Evolutionary conservation across 140 eudicot species (phyloP).

Genomic region (Flaveria floridana): DNA sequence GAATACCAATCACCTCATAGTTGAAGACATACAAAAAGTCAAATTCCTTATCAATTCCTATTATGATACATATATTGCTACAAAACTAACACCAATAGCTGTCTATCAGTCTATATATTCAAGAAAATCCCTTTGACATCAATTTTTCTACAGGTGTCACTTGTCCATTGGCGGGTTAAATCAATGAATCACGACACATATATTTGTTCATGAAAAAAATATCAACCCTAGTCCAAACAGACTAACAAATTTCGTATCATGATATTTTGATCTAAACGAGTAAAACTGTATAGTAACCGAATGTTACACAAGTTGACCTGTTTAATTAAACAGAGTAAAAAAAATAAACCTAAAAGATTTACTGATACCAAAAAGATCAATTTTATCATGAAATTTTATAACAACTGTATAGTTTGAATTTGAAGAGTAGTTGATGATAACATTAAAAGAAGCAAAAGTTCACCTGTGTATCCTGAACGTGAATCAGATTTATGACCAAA

Average conservation of each 20-base stretch:
- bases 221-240: neutral
- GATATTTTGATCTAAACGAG: no score
- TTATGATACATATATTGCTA: no score
- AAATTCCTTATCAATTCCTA: neutral
- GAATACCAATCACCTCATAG: neutral
- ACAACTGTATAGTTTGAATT: no score
- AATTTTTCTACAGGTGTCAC: neutral
- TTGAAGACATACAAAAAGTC: constrained; percentile 3
- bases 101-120: neutral
- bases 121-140: neutral
- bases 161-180: neutral
- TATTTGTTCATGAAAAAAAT: neutral
- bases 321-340: no score
- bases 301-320: neutral
- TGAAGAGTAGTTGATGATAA: neutral
- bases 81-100: neutral
- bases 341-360: no score
- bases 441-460: neutral
- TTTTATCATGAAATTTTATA: no score
- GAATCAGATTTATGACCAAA: constrained; percentile 16
- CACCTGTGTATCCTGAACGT: constrained; percentile 25
- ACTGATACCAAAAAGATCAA: no score
- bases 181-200: neutral
- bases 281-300: no score
- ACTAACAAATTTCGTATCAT: no score